phyloP scores from a whole-genome alignment of 1,284 basidiomycete species.

The Neolentinus lepideus region DNA sequence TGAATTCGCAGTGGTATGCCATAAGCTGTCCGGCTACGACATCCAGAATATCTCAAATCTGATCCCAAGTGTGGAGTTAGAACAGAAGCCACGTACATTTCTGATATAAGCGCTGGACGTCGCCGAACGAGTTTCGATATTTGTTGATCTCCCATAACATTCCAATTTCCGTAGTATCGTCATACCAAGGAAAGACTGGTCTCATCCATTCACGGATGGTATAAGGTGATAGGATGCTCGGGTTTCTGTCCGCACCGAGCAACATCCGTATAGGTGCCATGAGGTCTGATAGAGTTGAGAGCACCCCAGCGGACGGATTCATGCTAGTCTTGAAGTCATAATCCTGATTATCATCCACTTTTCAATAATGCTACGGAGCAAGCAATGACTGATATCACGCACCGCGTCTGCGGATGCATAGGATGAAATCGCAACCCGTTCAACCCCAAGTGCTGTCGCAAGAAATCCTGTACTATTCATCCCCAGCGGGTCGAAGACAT shows the following conservation, averaged over 20 bases:
- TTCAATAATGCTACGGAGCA: not conserved
- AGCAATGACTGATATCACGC: not conserved
- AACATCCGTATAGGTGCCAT: not conserved
- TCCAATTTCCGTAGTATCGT: not conserved
- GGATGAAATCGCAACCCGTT: not conserved
- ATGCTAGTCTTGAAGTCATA: not conserved
- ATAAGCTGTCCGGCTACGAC: not conserved
- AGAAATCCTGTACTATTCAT: not conserved
- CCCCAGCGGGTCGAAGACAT: not conserved
- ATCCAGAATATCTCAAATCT: not conserved
- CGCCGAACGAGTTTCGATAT: not conserved
- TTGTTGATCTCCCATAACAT: conserved; percentile 1
- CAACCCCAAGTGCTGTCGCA: not conserved
- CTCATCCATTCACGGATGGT: not conserved
- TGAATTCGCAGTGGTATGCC: not conserved
- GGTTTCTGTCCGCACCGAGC: not conserved
- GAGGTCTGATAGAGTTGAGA: not conserved
- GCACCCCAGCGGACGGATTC: not conserved
- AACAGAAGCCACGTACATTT: not conserved
- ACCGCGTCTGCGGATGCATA: not conserved
- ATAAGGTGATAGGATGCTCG: not conserved
- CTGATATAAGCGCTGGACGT: not conserved
- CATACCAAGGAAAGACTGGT: not conserved
- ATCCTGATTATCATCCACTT: not conserved
- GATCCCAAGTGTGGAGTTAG: not conserved